A percentile compares a stretch with the other conserved stretches of the same genome.
These are phyloP conservation scores for Talaromyces liani DNA, from an alignment of 495 filamentous ascomycete species.

Conservation along the genomic window DNA sequence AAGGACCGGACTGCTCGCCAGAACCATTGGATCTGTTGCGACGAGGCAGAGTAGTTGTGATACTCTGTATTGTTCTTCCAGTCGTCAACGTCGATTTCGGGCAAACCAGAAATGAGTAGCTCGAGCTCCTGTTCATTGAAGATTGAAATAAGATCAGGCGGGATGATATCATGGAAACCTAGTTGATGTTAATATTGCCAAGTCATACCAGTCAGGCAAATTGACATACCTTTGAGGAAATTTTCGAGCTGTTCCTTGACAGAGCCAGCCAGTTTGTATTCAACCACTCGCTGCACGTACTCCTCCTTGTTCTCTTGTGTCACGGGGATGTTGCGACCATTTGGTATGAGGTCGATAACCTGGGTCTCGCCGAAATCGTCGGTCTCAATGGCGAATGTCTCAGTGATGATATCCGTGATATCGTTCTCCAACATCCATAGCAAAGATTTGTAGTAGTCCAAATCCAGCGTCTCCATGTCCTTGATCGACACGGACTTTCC, in stretches of 20 bases:
- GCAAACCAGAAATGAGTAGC: constrained; percentile 90
- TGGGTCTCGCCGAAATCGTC: constrained; percentile 87
- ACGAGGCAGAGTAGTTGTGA: constrained; percentile 92
- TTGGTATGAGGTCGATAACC: constrained; percentile 76
- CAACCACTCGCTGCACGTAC: constrained; percentile 89
- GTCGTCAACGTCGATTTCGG: constrained; percentile 96
- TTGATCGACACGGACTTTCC: constrained; percentile 93
- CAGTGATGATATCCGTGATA: constrained; percentile 97
- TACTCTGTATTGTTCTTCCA: constrained; percentile 99
- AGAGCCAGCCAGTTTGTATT: constrained; percentile 83
- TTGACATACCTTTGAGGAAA: constrained; percentile 75
- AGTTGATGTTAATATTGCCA: constrained; percentile 16
- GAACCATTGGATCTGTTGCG: constrained; percentile 99
- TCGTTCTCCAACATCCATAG: constrained; percentile 98
- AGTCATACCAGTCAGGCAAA: not conserved
- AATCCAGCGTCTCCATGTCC: constrained; percentile 98
- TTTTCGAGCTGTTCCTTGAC: constrained; percentile 91
- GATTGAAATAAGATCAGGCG: constrained; percentile 87
- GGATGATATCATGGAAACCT: constrained; percentile 98
- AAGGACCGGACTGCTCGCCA: constrained; percentile 97
- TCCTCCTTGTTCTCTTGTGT: constrained; percentile 99
- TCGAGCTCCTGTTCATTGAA: constrained; percentile 99
- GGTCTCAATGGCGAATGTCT: constrained; percentile 89
- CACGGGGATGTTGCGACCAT: constrained; percentile 86
- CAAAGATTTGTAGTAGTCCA: constrained; percentile 98